These are phyloP conservation scores for Firmiana major DNA, from an alignment of 345 rosid species.

Conservation along the genomic window DNA sequence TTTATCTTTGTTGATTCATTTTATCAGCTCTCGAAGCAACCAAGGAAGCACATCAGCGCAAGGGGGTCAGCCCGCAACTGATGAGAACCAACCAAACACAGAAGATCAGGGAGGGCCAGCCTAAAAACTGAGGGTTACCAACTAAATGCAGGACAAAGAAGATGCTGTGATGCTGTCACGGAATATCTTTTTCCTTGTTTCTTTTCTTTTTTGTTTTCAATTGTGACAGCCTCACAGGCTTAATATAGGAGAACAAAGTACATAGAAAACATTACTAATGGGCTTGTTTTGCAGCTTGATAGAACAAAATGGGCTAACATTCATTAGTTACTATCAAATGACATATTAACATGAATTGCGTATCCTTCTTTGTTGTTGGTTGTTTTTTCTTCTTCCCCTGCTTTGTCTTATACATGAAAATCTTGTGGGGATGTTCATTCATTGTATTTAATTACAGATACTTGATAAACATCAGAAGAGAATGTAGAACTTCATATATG, in stretches of 20 bases:
- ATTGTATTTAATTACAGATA: too few species aligned
- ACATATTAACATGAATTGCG: neutral
- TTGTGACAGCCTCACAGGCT: neutral
- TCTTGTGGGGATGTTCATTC: neutral
- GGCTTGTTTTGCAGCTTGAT: neutral
- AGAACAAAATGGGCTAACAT: neutral
- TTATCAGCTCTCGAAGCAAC: neutral
- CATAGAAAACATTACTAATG: neutral
- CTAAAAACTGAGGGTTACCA: conserved; percentile 1
- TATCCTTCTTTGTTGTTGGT: neutral
- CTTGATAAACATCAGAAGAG: too few species aligned
- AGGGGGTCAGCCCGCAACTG: neutral
- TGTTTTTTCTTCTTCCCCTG: neutral
- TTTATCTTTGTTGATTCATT: neutral
- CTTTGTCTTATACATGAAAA: neutral
- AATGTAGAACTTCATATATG: too few species aligned
- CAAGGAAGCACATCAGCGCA: conserved; percentile 12
- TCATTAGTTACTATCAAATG: neutral
- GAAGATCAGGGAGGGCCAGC: neutral
- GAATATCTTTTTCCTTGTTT: neutral
- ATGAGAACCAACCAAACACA: neutral
- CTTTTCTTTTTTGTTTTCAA: neutral
- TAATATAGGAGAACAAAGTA: neutral
- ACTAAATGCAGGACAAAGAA: neutral
- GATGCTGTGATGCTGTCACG: neutral